phyloP scores from a whole-genome alignment of 2,329 filamentous ascomycete species.

The Curvularia verruculosa region DNA sequence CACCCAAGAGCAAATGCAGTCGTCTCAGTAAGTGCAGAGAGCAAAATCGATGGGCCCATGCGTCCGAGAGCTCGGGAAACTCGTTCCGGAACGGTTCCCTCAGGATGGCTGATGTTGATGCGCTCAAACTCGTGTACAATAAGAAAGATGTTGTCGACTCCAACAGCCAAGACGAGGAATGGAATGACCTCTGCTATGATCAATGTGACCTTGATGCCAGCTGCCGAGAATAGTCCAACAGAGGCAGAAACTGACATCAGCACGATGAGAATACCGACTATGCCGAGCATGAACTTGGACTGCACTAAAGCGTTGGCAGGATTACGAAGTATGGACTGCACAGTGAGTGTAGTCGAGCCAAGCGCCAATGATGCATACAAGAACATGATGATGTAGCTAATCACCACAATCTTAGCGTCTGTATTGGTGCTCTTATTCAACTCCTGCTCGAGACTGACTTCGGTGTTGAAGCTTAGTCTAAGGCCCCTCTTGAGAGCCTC shows the following conservation, averaged over 20 bases:
- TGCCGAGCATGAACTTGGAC: constrained; percentile 95
- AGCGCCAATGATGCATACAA: constrained; percentile 92
- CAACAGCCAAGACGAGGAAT: constrained; percentile 93
- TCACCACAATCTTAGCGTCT: constrained; percentile 92
- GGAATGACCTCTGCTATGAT: constrained; percentile 99
- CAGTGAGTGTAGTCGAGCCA: constrained; percentile 81
- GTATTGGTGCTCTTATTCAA: constrained; percentile 98
- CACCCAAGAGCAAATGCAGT: constrained; percentile 90
- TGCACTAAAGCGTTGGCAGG: constrained; percentile 86
- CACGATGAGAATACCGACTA: constrained; percentile 92
- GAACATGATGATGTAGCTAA: constrained; percentile 99
- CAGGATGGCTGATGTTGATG: constrained; percentile 88
- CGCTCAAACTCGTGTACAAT: constrained; percentile 98
- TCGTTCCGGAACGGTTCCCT: constrained; percentile 83
- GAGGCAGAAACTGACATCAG: constrained; percentile 97
- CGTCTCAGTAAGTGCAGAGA: constrained; percentile 94
- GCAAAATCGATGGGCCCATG: constrained; percentile 94
- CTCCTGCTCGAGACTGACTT: constrained; percentile 93
- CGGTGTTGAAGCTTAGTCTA: constrained; percentile 90
- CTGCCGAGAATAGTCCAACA: constrained; percentile 91
- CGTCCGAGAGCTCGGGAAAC: constrained; percentile 88
- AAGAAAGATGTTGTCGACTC: constrained; percentile 98
- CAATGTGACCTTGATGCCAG: constrained; percentile 89
- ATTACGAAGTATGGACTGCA: constrained; percentile 78
- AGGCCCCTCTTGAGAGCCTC: constrained; percentile 81